Base-by-base conservation (phyloP, 352 stramenopile species). In the Phytophthora syringae region DNA sequence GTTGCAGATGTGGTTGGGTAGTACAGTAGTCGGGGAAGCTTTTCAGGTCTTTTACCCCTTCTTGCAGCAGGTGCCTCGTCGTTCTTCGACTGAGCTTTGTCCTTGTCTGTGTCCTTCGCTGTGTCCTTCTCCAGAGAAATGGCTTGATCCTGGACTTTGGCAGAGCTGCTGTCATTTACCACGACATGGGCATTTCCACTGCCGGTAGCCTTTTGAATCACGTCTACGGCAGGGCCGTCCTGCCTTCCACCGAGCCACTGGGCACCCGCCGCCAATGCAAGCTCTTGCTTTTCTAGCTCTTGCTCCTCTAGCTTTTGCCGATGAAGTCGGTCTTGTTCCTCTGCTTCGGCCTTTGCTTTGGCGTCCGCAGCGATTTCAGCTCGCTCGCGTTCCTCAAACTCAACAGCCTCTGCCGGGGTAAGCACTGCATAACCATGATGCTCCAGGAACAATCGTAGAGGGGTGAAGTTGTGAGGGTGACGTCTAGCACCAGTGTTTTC, bases 1-100 rank as follows among this genome's bases (percentile, higher is more conserved):
- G 79, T 90, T 21, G 81, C 75, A 4, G 79, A 56, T 3, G 81
- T 90, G 37, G 80, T 87, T 28, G 76, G 72, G 55, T 88, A 85
- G 62, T 89, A 88, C 50, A 89, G 65, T 9, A 89, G 60, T 12
- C 77, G 74, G 28, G 80, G 80, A 34, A 85, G 64, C 18, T 74
- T 80, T 36, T 79, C 66, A 16, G 71, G 72, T 27, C 84, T 82
- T 13, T 74, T 79, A 13, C 40, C 70, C 42, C 71, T 76, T 7
- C 56, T 76, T 40, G 70, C 55, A 40, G 65, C 64, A 5, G 47
- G 44, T 13, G 34, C 37, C 18, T 67, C 43, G 18, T 55, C 34
- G 7, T 55, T 56, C 40, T 65, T 72, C 7, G 12, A n/a, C 16
- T 42, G 36, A 7, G 15, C 54, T n/a, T 57, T 22, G 7, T 52